Base-by-base conservation (phyloP, 306 rosid genomes). In the Corylus avellana region DNA sequence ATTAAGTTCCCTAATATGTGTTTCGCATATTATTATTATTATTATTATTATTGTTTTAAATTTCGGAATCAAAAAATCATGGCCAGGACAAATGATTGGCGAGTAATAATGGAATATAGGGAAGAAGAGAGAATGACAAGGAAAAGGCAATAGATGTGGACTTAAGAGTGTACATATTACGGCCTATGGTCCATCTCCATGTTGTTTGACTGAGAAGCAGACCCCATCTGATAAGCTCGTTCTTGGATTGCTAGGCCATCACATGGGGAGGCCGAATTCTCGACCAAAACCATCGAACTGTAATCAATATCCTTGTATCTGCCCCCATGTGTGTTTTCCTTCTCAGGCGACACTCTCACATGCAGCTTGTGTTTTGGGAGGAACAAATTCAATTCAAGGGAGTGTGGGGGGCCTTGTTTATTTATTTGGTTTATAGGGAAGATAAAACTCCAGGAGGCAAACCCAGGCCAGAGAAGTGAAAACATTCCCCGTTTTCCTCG, bases 301-400 rank as follows among this genome's bases (percentile, higher is more conserved):
- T 68, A 72, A 1, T 80, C 50, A 80, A 77, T 79, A 77, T 74
- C 77, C 61, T 46, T 77, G 27, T 59, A 56, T 8, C 39, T 70
- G 72, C 11, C 18, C 51, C 46, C 79, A 77, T 82, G 80, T 82
- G 81, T 83, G 66, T 74, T 82, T 88, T 82, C 91, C 81, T 82
- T 62, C 80, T 75, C 35, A 35, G 39, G 79, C 25, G 89, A 88
- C 92, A 89, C 67, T 3, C 73, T 69, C 94, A 91, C 94, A 91
- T 91, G 92, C 86, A 81, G 1, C 39, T 62, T 56, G 5, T 48
- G 83, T 77, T 79, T 74, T 29, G 75, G 81, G 77, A 47, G 29
- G 77, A 77, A 70, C 50, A 83, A 71, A 56, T 77, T 57, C 80
- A 74, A 78, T 22, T 22, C 25, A 22, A 22, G 25, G 25, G 70